A percentile compares a stretch with the other conserved stretches of the same genome.
phyloP scores from a whole-genome alignment of 2,329 filamentous ascomycete genomes.

The Acrocalymma vagum region DNA sequence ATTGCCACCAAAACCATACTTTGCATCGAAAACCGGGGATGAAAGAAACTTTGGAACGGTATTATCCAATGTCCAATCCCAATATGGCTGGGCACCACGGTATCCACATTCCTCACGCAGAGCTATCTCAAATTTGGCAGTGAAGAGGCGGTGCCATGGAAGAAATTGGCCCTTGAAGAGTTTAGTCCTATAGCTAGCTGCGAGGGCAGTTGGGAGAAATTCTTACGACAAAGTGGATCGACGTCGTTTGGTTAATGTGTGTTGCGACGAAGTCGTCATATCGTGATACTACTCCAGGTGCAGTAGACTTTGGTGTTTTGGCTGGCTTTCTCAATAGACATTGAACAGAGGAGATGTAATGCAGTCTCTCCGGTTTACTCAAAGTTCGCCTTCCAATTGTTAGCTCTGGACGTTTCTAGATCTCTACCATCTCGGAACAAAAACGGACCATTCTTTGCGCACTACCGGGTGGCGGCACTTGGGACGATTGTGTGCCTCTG shows the following conservation, averaged over 20 bases:
- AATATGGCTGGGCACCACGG: conserved; percentile 51
- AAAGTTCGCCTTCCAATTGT: conserved; percentile 4
- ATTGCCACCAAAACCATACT: conserved; percentile 5
- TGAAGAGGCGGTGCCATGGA: conserved; percentile 46
- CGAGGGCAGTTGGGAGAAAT: not conserved
- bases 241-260: conserved; percentile 28
- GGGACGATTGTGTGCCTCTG: no score
- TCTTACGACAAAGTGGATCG: conserved; percentile 22
- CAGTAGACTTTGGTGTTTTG: conserved; percentile 7
- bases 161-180: conserved; percentile 12
- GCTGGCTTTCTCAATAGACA: conserved; percentile 20
- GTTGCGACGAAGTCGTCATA: conserved; percentile 30
- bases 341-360: conserved; percentile 28
- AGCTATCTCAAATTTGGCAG: conserved; percentile 44
- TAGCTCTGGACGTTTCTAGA: not conserved
- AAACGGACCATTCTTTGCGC: conserved; percentile 7
- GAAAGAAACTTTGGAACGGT: conserved; percentile 49
- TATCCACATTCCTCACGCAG: conserved; percentile 49
- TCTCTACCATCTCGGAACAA: no score
- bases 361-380: conserved; percentile 13
- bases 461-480: conserved; percentile 6
- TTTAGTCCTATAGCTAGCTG: not conserved
- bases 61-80: conserved; percentile 55
- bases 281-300: conserved; percentile 19
- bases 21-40: conserved; percentile 60